phyloP scores from a whole-genome alignment of 2,329 filamentous ascomycete genomes.

The Monosporascus sp. region DNA sequence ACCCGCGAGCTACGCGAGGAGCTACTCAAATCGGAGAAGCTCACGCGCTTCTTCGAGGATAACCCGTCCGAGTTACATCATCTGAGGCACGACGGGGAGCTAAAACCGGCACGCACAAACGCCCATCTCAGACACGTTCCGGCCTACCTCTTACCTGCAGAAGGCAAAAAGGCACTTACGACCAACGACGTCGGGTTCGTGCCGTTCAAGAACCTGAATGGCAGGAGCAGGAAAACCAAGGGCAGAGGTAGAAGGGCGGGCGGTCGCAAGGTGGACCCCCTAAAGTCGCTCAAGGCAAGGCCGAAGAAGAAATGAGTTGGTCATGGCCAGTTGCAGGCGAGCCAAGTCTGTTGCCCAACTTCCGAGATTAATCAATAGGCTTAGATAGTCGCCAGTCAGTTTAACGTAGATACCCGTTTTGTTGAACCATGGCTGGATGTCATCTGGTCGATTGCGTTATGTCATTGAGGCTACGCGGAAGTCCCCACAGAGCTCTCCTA shows the following conservation, averaged over 20 bases:
- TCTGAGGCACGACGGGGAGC: slow-evolving; percentile 83
- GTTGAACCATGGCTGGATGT: not conserved
- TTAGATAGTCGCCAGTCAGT: not conserved
- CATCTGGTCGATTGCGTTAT: no score
- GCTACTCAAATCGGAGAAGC: slow-evolving; percentile 86
- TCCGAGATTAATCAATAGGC: not conserved
- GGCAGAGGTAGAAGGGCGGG: slow-evolving; percentile 46
- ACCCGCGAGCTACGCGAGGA: slow-evolving; percentile 85
- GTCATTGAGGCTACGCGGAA: no score
- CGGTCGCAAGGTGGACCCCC: slow-evolving; percentile 70
- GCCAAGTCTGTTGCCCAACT: not conserved
- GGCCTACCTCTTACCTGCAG: slow-evolving; percentile 82
- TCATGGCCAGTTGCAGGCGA: not conserved
- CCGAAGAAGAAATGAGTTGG: slow-evolving; percentile 33
- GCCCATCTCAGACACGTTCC: slow-evolving; percentile 91
- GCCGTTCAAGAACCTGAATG: slow-evolving; percentile 53
- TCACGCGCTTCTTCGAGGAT: slow-evolving; percentile 94
- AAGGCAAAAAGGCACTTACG: slow-evolving; percentile 64
- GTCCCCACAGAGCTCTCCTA: no score
- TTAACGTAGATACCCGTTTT: not conserved
- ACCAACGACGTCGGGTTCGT: slow-evolving; percentile 72
- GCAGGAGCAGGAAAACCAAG: slow-evolving; percentile 44
- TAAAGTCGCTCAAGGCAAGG: slow-evolving; percentile 79
- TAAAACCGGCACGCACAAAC: slow-evolving; percentile 78
- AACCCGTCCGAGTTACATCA: slow-evolving; percentile 87